Percentiles rank a stretch among this genome's conserved stretches.
phyloP scores from a whole-genome alignment of 768 basidiomycete species.

The Russula vinacea region DNA sequence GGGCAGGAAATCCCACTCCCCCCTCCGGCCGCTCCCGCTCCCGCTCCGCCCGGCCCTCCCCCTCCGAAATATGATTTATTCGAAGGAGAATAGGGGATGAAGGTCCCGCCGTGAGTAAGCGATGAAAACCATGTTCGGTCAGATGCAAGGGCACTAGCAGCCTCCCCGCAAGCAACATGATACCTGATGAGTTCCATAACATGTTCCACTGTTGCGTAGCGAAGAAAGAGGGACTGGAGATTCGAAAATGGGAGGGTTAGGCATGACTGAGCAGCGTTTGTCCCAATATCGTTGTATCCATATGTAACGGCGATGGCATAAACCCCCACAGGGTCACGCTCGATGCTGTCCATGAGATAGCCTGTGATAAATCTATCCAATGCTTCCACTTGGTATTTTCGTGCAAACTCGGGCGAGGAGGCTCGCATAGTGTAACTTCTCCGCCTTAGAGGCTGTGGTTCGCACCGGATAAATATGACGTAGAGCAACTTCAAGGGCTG shows the following conservation, averaged over 20 bases:
- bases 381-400: slow-evolving; percentile 23
- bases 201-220: background rate
- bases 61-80: no score
- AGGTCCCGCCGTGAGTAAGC: background rate
- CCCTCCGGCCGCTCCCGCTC: no score
- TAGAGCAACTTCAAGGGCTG: slow-evolving; percentile 13
- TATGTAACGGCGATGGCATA: slow-evolving; percentile 15
- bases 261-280: slow-evolving; percentile 4
- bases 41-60: no score
- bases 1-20: no score
- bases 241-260: slow-evolving; percentile 2
- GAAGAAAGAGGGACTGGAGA: background rate
- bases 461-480: slow-evolving; percentile 21
- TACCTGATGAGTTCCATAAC: background rate
- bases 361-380: background rate
- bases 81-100: no score
- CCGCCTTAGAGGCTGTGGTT: background rate
- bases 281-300: background rate
- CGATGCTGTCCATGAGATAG: slow-evolving; percentile 8
- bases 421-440: background rate
- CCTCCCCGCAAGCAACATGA: slow-evolving; percentile 12
- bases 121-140: background rate
- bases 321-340: slow-evolving; percentile 23
- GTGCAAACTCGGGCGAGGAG: slow-evolving; percentile 15
- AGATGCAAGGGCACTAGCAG: background rate